Conservation (phyloP, 371 early-diverging fungal species). For the Rhizopus delemar region DNA sequence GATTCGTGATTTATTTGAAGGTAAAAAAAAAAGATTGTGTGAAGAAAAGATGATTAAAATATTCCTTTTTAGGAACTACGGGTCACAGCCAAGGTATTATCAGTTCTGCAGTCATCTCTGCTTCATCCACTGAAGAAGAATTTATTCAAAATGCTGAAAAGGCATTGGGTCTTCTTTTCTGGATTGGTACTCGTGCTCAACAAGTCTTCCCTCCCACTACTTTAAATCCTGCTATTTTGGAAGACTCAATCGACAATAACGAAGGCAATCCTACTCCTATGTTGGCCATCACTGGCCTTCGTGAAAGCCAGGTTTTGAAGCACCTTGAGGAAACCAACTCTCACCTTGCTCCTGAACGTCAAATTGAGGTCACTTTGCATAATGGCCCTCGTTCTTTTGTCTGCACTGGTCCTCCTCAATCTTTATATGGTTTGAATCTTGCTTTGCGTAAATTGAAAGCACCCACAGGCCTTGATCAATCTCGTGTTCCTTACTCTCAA, state of each 20-base stretch:
- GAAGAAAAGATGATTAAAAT: constrained; percentile 1
- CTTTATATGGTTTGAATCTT: constrained; percentile 86
- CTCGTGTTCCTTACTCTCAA: constrained; percentile 82
- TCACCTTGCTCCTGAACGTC: constrained; percentile 78
- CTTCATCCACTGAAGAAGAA: constrained; percentile 80
- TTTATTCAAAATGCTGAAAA: constrained; percentile 82
- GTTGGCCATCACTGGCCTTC: constrained; percentile 83
- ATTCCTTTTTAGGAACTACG: constrained; percentile 68
- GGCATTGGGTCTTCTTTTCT: constrained; percentile 87
- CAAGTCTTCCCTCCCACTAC: constrained; percentile 88
- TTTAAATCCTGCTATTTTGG: constrained; percentile 80
- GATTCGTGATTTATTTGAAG: constrained; percentile 44
- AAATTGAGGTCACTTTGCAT: constrained; percentile 80
- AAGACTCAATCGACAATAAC: constrained; percentile 85
- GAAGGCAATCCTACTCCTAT: constrained; percentile 96
- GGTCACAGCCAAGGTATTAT: constrained; percentile 96
- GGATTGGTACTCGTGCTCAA: constrained; percentile 89
- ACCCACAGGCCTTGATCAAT: constrained; percentile 79
- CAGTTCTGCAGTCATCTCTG: constrained; percentile 85
- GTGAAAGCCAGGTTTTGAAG: constrained; percentile 72
- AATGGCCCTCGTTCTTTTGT: constrained; percentile 88
- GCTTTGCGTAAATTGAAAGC: constrained; percentile 88
- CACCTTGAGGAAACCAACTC: constrained; percentile 86
- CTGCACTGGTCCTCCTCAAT: constrained; percentile 86
- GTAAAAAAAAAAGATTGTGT: constrained; percentile 31